phyloP scores from a whole-genome alignment of 768 basidiomycete species.

The Lactarius hengduanensis region DNA sequence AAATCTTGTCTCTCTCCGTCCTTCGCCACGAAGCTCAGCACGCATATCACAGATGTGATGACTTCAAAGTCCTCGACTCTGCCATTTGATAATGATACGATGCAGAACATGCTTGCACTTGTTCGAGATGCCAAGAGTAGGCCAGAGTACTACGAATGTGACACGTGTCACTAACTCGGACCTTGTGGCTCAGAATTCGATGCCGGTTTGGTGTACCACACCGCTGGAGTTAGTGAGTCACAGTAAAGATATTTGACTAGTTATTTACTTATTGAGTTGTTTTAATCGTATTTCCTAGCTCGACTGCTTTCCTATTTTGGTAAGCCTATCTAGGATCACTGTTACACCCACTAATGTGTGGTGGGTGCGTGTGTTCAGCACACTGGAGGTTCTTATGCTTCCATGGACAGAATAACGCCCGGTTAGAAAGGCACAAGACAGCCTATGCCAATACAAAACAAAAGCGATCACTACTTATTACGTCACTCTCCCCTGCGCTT shows the following conservation, averaged over 20 bases:
- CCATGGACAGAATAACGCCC: background rate
- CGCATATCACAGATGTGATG: conserved; percentile 7
- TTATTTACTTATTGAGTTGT: background rate
- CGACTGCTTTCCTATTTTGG: background rate
- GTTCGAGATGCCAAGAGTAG: conserved; percentile 8
- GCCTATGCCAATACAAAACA: background rate
- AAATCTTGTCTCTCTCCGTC: background rate
- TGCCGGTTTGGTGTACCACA: conserved; percentile 7
- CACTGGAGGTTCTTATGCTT: background rate
- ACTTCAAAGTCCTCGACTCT: conserved; percentile 20
- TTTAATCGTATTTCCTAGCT: background rate
- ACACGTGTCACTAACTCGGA: background rate
- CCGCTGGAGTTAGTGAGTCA: background rate
- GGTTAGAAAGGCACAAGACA: background rate
- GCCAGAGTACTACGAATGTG: background rate
- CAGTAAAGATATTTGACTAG: background rate
- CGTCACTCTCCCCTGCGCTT: background rate
- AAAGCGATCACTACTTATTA: background rate
- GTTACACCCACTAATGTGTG: too few species aligned
- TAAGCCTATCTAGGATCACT: background rate
- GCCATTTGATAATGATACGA: conserved; percentile 12
- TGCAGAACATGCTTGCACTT: conserved; percentile 18
- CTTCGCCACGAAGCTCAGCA: background rate
- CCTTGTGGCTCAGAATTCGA: conserved; percentile 5
- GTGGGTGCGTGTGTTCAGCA: background rate